Evolutionary conservation across 257 asterid genomes (phyloP).

Genomic region (Coffea canephora): DNA sequence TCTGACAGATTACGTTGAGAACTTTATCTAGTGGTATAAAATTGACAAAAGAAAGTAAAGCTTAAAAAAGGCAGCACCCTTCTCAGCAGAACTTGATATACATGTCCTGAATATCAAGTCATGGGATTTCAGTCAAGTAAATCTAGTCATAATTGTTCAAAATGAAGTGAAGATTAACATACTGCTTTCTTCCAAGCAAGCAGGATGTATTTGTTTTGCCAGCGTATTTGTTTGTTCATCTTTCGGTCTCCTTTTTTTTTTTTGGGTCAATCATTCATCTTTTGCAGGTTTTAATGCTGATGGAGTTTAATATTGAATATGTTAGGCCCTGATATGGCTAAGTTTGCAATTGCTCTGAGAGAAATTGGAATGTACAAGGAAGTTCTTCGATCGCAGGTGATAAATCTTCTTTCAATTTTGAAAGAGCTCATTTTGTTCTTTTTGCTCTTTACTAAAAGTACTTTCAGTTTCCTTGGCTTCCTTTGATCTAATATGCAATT

Average conservation of each 20-base stretch:
- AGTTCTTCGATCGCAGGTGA: constrained; percentile 88
- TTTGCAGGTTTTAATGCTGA: constrained; percentile 19
- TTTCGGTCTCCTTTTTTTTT: background rate
- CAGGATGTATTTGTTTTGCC: background rate
- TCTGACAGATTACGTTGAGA: background rate
- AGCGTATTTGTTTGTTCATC: background rate
- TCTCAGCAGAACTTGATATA: background rate
- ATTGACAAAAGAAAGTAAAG: background rate
- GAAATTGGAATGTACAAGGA: constrained; percentile 95
- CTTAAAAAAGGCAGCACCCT: background rate
- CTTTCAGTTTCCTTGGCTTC: background rate
- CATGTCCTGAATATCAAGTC: background rate
- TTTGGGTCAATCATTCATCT: background rate
- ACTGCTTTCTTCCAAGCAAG: background rate
- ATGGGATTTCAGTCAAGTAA: no score
- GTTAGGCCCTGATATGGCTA: constrained; percentile 87
- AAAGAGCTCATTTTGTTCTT: background rate
- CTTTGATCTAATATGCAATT: background rate
- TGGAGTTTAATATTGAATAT: constrained; percentile 24
- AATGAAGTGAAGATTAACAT: background rate
- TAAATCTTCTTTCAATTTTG: constrained; percentile 15
- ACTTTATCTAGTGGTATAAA: background rate
- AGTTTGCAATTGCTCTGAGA: constrained; percentile 79
- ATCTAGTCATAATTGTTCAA: background rate
- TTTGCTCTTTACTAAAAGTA: background rate